These are phyloP conservation scores for Aspergillus sclerotialis DNA, from an alignment of 2,329 filamentous ascomycete species.

Conservation along the genomic window DNA sequence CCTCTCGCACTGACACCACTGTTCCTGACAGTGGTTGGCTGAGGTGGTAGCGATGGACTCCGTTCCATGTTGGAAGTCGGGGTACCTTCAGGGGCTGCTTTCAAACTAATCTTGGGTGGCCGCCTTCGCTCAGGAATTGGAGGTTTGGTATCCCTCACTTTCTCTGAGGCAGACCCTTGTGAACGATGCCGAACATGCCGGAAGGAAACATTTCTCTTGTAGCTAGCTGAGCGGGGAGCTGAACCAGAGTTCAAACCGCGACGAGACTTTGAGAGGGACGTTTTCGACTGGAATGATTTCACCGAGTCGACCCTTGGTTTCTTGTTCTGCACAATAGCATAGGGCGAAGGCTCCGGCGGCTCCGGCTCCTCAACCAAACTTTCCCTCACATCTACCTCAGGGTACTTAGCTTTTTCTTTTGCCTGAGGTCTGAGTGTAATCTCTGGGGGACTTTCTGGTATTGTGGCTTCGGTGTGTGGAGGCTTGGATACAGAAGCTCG, in stretches of 20 bases:
- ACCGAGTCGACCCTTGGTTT: constrained; percentile 26
- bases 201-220: constrained; percentile 60
- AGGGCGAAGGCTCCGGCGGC: too few species aligned
- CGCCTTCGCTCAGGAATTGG: too few species aligned
- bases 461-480: too few species aligned
- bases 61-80: too few species aligned
- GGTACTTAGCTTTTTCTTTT: too few species aligned
- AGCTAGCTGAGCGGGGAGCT: constrained; percentile 41
- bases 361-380: too few species aligned
- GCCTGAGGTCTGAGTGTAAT: too few species aligned
- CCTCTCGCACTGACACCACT: constrained; percentile 21
- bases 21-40: constrained; percentile 30
- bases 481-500: too few species aligned
- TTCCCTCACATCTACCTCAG: too few species aligned
- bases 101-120: too few species aligned
- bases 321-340: constrained; percentile 24
- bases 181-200: constrained; percentile 44
- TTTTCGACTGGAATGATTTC: constrained; percentile 38
- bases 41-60: constrained; percentile 34
- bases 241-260: constrained; percentile 28
- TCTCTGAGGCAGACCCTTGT: constrained; percentile 19
- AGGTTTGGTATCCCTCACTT: constrained; percentile 10
- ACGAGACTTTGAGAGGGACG: constrained; percentile 43
- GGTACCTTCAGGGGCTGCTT: not conserved
- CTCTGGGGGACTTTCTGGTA: too few species aligned